Evolutionary conservation across 768 basidiomycete genomes (phyloP).

Genomic region (Termitomyces sp.): DNA sequence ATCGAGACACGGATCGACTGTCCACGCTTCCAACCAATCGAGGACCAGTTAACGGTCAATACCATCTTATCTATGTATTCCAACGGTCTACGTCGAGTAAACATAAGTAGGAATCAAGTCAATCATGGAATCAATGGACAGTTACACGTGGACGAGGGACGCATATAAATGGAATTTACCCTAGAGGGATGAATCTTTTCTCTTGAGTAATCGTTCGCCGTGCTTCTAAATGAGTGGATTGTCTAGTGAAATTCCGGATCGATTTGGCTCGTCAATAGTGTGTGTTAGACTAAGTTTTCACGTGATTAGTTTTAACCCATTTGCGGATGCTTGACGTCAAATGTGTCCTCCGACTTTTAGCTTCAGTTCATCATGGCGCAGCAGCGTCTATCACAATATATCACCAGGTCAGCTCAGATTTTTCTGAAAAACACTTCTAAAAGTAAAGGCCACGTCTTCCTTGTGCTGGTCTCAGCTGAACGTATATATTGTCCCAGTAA

Average conservation of each 20-base stretch:
- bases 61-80: not conserved
- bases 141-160: not conserved
- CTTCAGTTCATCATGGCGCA: constrained; percentile 21
- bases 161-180: not conserved
- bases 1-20: constrained; percentile 2
- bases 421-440: constrained; percentile 27
- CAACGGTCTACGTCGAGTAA: not conserved
- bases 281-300: not conserved
- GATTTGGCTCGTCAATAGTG: too few relatives aligned
- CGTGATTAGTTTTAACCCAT: not conserved
- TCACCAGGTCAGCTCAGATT: constrained; percentile 32
- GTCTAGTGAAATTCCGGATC: too few relatives aligned
- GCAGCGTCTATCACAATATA: constrained; percentile 27
- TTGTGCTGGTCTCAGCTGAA: not conserved
- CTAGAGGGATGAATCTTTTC: not conserved
- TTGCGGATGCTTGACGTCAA: not conserved
- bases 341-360: not conserved
- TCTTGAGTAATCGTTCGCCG: too few relatives aligned
- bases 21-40: not conserved
- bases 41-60: not conserved
- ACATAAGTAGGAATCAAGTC: not conserved
- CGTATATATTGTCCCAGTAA: constrained; percentile 34
- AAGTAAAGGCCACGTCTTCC: constrained; percentile 19
- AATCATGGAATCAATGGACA: too few relatives aligned
- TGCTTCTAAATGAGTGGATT: not conserved